phyloP scores from a whole-genome alignment of 2,329 filamentous ascomycete genomes.

The Cercospora sp. region DNA sequence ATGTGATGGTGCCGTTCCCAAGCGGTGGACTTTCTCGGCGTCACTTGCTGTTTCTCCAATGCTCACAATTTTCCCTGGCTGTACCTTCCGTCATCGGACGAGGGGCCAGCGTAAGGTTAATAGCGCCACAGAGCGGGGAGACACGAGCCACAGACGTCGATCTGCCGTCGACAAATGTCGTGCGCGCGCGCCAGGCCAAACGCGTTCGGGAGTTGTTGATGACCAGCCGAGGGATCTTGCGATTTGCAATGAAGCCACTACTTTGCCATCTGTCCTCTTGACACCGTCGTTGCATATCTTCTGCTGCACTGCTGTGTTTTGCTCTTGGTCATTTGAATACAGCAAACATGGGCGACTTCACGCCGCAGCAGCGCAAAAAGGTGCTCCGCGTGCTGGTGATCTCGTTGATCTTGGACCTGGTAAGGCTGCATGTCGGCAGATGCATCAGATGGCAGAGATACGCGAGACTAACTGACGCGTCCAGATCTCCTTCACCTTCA shows the following conservation, averaged over 20 bases:
- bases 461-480: constrained; percentile 4
- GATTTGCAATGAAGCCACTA: background rate
- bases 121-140: background rate
- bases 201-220: constrained; percentile 2
- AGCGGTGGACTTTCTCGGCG: background rate
- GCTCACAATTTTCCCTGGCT: constrained; percentile 7
- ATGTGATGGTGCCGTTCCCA: background rate
- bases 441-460: background rate
- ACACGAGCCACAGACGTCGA: constrained; percentile 1
- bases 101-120: background rate
- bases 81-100: constrained; percentile 8
- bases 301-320: background rate
- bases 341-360: constrained; percentile 19
- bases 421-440: constrained; percentile 19
- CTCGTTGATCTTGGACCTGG: constrained; percentile 30
- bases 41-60: constrained; percentile 1
- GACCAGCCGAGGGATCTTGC: constrained; percentile 5
- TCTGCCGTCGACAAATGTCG: background rate
- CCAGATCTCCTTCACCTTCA: constrained; percentile 98
- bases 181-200: background rate
- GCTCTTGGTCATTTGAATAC: background rate
- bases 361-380: constrained; percentile 26
- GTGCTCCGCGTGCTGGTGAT: constrained; percentile 29
- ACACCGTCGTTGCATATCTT: background rate
- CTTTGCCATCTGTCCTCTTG: constrained; percentile 6